Conservation (phyloP, 2,329 filamentous ascomycete genomes). For the Ascochyta lentis region DNA sequence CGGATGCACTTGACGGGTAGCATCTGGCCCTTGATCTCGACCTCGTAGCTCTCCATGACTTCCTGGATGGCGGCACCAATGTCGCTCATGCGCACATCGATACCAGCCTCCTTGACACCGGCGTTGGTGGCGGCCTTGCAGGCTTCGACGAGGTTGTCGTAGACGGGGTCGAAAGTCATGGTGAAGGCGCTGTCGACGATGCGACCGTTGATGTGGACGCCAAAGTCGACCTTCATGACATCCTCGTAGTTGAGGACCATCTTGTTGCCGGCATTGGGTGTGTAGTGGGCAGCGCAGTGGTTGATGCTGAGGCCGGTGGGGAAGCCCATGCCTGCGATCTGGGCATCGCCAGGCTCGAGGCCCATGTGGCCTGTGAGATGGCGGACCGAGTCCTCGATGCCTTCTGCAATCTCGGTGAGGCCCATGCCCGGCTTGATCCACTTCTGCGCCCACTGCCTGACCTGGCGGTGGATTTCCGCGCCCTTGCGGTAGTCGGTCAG, state of each 20-base stretch:
- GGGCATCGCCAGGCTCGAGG: conserved; percentile 76
- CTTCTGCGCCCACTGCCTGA: conserved; percentile 81
- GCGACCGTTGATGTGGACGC: conserved; percentile 72
- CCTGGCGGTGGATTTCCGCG: conserved; percentile 88
- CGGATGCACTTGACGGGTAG: conserved; percentile 84
- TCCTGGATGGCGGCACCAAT: conserved; percentile 86
- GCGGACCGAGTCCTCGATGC: conserved; percentile 84
- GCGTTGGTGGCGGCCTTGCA: conserved; percentile 74
- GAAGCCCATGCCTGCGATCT: conserved; percentile 84
- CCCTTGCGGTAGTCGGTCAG: conserved; percentile 81
- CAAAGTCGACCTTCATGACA: conserved; percentile 78
- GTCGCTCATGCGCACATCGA: conserved; percentile 87
- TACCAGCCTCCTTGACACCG: conserved; percentile 86
- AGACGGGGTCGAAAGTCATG: conserved; percentile 70
- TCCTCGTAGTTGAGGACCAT: conserved; percentile 69
- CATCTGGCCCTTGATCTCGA: conserved; percentile 79
- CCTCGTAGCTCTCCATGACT: conserved; percentile 91
- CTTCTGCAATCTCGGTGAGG: conserved; percentile 81
- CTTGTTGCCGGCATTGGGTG: conserved; percentile 86
- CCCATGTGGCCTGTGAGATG: conserved; percentile 78
- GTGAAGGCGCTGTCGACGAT: conserved; percentile 78
- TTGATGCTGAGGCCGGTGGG: conserved; percentile 84
- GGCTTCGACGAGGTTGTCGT: conserved; percentile 70
- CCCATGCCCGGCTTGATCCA: conserved; percentile 81
- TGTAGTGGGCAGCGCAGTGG: conserved; percentile 85